A percentile compares a stretch with the other conserved stretches of the same genome.
Conservation (phyloP, 495 filamentous ascomycete genomes). For the Xylaria palmicola region DNA sequence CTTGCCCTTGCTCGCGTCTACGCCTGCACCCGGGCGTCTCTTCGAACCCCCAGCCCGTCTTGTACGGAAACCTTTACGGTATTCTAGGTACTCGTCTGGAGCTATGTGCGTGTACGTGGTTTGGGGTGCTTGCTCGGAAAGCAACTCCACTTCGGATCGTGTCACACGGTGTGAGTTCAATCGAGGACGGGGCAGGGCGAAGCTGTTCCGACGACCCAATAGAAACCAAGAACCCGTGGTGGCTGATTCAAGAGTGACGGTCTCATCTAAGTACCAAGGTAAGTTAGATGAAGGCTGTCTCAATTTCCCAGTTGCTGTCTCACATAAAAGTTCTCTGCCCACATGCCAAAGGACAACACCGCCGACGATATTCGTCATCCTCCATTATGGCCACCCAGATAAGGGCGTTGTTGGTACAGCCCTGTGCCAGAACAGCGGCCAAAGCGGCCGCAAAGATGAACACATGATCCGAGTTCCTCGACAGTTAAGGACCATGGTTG, state of each 20-base stretch:
- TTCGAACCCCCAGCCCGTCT: background rate
- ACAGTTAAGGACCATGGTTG: background rate
- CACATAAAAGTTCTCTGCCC: background rate
- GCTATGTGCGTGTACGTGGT: background rate
- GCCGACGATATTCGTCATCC: no score
- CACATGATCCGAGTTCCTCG: background rate
- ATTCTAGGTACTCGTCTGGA: background rate
- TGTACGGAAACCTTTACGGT: conserved; percentile 2
- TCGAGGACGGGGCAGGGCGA: conserved; percentile 3
- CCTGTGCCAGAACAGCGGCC: no score
- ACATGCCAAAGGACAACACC: background rate
- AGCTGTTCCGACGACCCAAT: conserved; percentile 10
- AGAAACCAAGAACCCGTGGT: background rate
- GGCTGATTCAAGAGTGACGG: background rate
- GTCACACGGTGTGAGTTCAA: conserved; percentile 15
- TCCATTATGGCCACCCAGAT: no score
- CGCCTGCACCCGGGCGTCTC: background rate
- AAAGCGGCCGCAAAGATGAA: no score
- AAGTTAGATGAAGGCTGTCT: background rate
- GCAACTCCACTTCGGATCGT: conserved; percentile 9
- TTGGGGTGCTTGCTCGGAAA: conserved; percentile 11
- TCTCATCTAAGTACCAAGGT: background rate
- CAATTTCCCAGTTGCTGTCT: background rate
- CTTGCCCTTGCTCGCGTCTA: conserved; percentile 10
- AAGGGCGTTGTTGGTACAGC: no score